Base-by-base conservation (phyloP, 805 yeast species). In the Metschnikowia noctiluminum region DNA sequence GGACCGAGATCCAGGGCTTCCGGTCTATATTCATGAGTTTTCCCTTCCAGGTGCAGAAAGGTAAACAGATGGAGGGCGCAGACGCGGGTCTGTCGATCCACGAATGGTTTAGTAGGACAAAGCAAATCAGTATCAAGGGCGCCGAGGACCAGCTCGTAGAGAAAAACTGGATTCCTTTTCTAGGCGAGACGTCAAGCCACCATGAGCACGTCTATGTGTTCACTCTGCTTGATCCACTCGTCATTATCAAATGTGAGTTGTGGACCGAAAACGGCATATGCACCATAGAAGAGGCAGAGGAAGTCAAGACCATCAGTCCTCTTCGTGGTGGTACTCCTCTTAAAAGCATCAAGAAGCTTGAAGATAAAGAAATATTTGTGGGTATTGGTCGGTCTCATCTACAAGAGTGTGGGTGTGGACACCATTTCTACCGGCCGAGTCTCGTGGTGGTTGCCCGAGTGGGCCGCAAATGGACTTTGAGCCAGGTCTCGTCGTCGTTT, bases 351-450 rank as follows among this genome's bases (percentile, higher is more conserved):
- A 52, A 49, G 12, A 32, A 31, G 36, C 7, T 35, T 32, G 35
- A 39, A 16, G 63, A 61, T 26, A 56, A 71, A 37, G 76, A 74
- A 50, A 61, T 76, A 42, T 77, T 77, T 73, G 60, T 76, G 31
- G 79, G 77, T 0, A 70, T 76, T 56, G 75, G 74, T 1, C 64
- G 77, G 53, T 69, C 77, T 2, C 77, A 72, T 51, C 50, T 74
- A 15, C 62, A 63, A 43, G 51, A 62, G 7, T 75, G 80, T 58
- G 76, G 77, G 0, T 76, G 80, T 60, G 75, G 77, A 11, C 56
- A 54, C 14, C 61, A 62, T n/a, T 64, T 73, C 56, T 74, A 76
- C 54, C 63, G 81, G 45, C 80, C 81, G 6, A 68, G 70, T 45
- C 54, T 76, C 50, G 65, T 70, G 45, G 56, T 74, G 15, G 43